phyloP scores from a whole-genome alignment of 78 protist species.

The Dictyostelium brefeldianum region DNA sequence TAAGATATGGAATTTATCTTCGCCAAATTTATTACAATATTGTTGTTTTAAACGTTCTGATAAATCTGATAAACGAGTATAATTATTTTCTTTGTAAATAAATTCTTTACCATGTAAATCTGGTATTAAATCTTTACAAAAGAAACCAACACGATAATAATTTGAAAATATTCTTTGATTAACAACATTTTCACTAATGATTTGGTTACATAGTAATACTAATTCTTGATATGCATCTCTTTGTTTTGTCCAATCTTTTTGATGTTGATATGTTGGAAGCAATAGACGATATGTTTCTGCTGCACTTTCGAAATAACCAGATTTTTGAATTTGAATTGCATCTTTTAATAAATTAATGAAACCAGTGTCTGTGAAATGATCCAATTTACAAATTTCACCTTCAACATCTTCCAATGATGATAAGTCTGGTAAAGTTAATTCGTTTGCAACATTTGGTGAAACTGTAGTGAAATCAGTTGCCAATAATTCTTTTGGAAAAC shows the following conservation, averaged over 20 bases:
- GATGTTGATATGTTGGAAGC: slow-evolving; percentile 54
- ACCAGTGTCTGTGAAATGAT: slow-evolving; percentile 69
- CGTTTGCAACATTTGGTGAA: slow-evolving; percentile 28
- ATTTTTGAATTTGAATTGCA: slow-evolving; percentile 60
- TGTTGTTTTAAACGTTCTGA: slow-evolving; percentile 71
- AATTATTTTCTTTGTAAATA: slow-evolving; percentile 70
- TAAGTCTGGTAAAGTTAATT: slow-evolving; percentile 38
- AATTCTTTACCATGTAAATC: slow-evolving; percentile 72
- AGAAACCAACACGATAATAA: slow-evolving; percentile 83
- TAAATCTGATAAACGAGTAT: slow-evolving; percentile 58
- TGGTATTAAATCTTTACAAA: slow-evolving; percentile 38
- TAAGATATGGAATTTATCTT: slow-evolving; percentile 54
- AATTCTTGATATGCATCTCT: slow-evolving; percentile 38
- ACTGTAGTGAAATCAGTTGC: slow-evolving; percentile 24
- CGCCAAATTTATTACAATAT: slow-evolving; percentile 64
- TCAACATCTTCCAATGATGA: slow-evolving; percentile 55
- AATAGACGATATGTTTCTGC: slow-evolving; percentile 57
- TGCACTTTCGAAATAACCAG: slow-evolving; percentile 59
- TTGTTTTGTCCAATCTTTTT: slow-evolving; percentile 52
- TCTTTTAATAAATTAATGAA: slow-evolving; percentile 66
- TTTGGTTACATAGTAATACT: slow-evolving; percentile 23
- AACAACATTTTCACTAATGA: slow-evolving; percentile 17
- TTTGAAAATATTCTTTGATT: slow-evolving; percentile 62
- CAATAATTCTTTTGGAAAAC: slow-evolving; percentile 36
- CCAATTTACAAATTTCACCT: slow-evolving; percentile 79